Base-by-base conservation (phyloP, 2,329 filamentous ascomycete species). In the Fonsecaea pedrosoi region DNA sequence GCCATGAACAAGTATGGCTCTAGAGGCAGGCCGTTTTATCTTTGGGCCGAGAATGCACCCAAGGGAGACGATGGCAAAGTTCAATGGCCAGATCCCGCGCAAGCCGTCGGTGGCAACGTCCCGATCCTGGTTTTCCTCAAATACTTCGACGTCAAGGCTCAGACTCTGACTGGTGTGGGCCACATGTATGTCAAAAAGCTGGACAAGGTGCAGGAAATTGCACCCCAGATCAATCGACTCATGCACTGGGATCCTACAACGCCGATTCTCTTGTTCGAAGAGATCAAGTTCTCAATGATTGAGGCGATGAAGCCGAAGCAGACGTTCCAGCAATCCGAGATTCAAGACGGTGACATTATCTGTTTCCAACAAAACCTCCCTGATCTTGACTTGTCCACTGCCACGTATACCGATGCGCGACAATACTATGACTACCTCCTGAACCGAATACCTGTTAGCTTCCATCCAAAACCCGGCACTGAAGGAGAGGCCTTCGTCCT, bases 231-330 rank as follows among this genome's bases (percentile, higher is more conserved):
- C 67, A 81, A 90, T 65, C 88, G 90, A 73, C 87, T 90, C 76
- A 95, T 98, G 92, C 86, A 87, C 12, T 98, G 95, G 94, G 86
- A 90, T 30, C 86, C 90, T 1, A 92, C 90, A 70, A 86, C 90
- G 3, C 83, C 87, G 2, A 86, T 91, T 67, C 85, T 86, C 73
- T 85, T 99, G 25, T 98, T 89, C 81, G 95, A 99, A 85, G 95
- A 99, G 82, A 98, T 99, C 80, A 99, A 98, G 80, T 93, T 94
- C 60, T 92, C 89, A 67, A 98, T 98, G 94, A 97, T 99, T 72
- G 96, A 99, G 76, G 85, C 87, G 6, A 90, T 99, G 83, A 98
- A 97, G 80, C 86, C 90, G 0, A 98, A 97, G 81, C 89, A 92
- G 75, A 92, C 93, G 0, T 85, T 99, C 67, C 91, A 93, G 71